Conservation (phyloP, 305 asterid species). For the Fraxinus angustifolia region DNA sequence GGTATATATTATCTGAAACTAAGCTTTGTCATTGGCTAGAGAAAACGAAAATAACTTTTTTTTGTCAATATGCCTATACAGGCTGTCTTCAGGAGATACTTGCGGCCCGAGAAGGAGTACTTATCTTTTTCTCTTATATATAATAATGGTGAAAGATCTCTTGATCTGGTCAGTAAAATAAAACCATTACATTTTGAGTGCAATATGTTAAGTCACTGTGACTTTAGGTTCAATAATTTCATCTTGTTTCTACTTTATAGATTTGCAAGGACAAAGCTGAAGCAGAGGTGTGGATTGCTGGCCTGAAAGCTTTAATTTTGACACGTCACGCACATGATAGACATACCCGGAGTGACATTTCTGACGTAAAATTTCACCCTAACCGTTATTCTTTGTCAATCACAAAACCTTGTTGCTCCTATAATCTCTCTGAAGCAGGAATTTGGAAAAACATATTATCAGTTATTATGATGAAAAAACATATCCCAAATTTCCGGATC, state of each 20-base stretch:
- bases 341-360: constrained; percentile 69
- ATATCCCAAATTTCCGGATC: background rate
- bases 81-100: constrained; percentile 65
- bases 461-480: background rate
- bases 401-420: background rate
- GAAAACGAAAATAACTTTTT: constrained; percentile 13
- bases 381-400: constrained; percentile 15
- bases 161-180: constrained; percentile 68
- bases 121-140: constrained; percentile 84
- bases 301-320: constrained; percentile 66
- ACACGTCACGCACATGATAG: constrained; percentile 53
- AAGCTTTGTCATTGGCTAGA: background rate
- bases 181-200: background rate
- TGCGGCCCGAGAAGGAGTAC: constrained; percentile 93
- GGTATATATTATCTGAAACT: constrained; percentile 12
- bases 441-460: background rate
- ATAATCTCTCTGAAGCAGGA: background rate
- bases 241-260: constrained; percentile 34
- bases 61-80: constrained; percentile 23
- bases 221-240: background rate
- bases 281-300: constrained; percentile 85
- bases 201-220: background rate
- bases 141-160: constrained; percentile 83
- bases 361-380: constrained; percentile 47
- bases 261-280: constrained; percentile 90